These are phyloP conservation scores for Kluyveromyces dobzhanskii DNA, from an alignment of 805 yeast genomes.

Conservation along the genomic window DNA sequence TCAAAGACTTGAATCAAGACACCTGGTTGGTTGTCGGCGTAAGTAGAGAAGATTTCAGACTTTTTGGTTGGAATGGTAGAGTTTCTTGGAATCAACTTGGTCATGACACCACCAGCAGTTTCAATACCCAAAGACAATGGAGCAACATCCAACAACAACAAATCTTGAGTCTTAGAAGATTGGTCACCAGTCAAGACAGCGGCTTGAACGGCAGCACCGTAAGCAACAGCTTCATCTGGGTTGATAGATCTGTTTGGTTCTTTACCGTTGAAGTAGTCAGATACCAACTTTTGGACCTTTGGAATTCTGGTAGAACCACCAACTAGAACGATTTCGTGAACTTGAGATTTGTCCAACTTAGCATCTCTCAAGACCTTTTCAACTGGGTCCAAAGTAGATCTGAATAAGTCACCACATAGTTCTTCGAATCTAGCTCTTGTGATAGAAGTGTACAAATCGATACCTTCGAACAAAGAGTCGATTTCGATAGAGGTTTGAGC, in stretches of 20 bases:
- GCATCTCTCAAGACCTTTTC: conserved; percentile 94
- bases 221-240: conserved; percentile 99
- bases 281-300: conserved; percentile 92
- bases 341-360: conserved; percentile 85
- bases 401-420: conserved; percentile 91
- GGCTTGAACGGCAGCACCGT: conserved; percentile 99
- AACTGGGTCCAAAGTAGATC: conserved; percentile 92
- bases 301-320: conserved; percentile 99
- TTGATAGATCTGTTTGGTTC: conserved; percentile 97
- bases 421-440: conserved; percentile 99
- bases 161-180: conserved; percentile 95
- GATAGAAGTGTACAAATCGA: conserved; percentile 94
- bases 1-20: conserved; percentile 96
- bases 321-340: conserved; percentile 90
- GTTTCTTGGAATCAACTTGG: conserved; percentile 97
- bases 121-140: conserved; percentile 98
- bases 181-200: conserved; percentile 96
- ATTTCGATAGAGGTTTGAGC: conserved; percentile 96
- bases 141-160: conserved; percentile 95
- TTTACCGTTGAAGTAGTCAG: conserved; percentile 97
- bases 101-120: conserved; percentile 99
- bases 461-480: conserved; percentile 93
- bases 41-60: conserved; percentile 95
- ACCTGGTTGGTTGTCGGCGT: conserved; percentile 99
- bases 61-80: conserved; percentile 98